Conservation (phyloP, 495 filamentous ascomycete species). For the Aspergillus incahuasiensis region DNA sequence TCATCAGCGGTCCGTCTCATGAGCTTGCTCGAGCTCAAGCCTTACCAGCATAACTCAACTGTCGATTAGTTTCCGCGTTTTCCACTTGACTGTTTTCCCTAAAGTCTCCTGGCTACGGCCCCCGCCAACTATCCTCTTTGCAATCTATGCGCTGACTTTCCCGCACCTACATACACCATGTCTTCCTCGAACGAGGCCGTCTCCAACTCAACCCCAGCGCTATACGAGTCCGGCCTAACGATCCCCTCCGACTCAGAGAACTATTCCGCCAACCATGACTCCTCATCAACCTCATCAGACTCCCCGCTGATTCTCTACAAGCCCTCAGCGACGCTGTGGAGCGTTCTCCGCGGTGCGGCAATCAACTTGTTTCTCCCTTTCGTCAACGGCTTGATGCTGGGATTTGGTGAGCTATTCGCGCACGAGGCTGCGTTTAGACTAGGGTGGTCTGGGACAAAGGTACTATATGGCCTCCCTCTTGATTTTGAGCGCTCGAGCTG, state of each 20-base stretch:
- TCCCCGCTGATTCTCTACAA: conserved; percentile 84
- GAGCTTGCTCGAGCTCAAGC: not conserved
- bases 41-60: not conserved
- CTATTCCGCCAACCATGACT: conserved; percentile 69
- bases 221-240: conserved; percentile 78
- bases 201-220: conserved; percentile 48
- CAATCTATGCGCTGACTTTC: not conserved
- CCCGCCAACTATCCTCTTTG: no score
- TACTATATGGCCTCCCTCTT: conserved; percentile 30
- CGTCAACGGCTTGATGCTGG: conserved; percentile 96
- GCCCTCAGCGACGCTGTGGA: conserved; percentile 81
- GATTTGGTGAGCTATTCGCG: conserved; percentile 93
- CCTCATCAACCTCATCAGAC: conserved; percentile 60
- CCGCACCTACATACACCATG: conserved; percentile 27
- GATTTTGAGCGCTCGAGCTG: not conserved
- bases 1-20: conserved; percentile 6
- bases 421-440: conserved; percentile 90
- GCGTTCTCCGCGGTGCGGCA: conserved; percentile 77
- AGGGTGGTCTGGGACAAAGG: conserved; percentile 91
- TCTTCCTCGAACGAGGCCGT: conserved; percentile 40
- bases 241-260: conserved; percentile 87
- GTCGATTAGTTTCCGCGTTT: not conserved
- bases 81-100: no score
- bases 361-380: conserved; percentile 96
- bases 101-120: not conserved